Evolutionary conservation across 257 asterid species (phyloP).

Genomic region (Mitragyna speciosa): DNA sequence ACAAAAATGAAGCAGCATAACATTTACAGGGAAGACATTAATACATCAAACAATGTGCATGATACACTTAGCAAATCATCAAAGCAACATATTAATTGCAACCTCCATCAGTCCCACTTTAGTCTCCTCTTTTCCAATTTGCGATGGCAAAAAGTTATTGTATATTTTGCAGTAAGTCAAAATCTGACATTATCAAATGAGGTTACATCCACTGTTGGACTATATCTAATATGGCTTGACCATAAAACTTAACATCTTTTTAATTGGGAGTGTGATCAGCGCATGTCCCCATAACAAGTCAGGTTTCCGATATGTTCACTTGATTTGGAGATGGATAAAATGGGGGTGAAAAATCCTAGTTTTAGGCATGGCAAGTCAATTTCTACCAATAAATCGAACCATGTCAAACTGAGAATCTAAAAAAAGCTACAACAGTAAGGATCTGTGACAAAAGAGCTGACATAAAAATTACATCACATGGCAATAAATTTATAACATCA

Average conservation of each 20-base stretch:
- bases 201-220: too few species aligned
- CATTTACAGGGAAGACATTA: background rate
- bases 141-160: too few species aligned
- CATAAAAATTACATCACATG: background rate
- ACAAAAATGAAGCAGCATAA: background rate
- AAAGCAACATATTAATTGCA: background rate
- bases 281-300: background rate
- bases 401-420: background rate
- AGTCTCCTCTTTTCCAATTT: background rate
- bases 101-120: background rate
- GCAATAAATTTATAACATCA: background rate
- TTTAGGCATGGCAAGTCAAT: background rate
- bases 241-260: background rate
- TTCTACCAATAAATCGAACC: background rate
- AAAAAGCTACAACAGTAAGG: background rate
- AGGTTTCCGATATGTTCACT: too few species aligned
- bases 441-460: background rate
- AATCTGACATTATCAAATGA: too few species aligned
- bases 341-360: background rate
- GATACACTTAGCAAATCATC: background rate
- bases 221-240: background rate
- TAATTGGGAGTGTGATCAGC: too few species aligned
- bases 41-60: background rate
- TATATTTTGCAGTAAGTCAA: too few species aligned
- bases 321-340: background rate